These are phyloP conservation scores for Panicum hallii DNA, from an alignment of 202 grass and related monocot genomes.

Conservation along the genomic window DNA sequence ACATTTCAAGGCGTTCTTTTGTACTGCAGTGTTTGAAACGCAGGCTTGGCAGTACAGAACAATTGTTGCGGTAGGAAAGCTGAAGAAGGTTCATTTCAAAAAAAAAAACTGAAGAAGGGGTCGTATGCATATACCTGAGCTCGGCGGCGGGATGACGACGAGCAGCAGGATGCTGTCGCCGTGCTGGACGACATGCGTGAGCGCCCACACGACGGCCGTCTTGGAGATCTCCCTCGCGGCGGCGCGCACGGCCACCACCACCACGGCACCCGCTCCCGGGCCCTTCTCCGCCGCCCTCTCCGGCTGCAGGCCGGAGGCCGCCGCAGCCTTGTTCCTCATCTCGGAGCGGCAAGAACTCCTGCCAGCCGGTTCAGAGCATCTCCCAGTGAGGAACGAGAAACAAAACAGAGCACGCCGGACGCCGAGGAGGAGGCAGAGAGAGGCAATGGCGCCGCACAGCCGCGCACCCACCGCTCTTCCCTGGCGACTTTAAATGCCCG, in stretches of 20 bases:
- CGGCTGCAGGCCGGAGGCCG: neutral
- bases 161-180: conserved; percentile 78
- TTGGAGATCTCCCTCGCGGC: conserved; percentile 72
- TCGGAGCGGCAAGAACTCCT: neutral
- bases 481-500: conserved; percentile 12
- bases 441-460: neutral
- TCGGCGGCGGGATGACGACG: conserved; percentile 65
- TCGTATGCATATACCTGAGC: conserved; percentile 62
- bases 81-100: neutral
- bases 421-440: neutral
- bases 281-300: conserved; percentile 7
- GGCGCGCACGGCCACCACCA: conserved; percentile 77
- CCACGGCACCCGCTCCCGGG: conserved; percentile 40
- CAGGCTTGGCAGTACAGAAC: neutral
- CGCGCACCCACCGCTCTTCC: conserved; percentile 22
- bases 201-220: conserved; percentile 82
- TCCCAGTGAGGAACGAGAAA: neutral
- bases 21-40: neutral
- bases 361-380: conserved; percentile 3
- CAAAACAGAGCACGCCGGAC: neutral
- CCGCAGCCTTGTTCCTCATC: conserved; percentile 39
- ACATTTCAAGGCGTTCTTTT: neutral
- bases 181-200: conserved; percentile 86
- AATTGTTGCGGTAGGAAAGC: neutral
- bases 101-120: neutral